Percentiles rank a stretch among this genome's conserved stretches.
Evolutionary conservation across 345 rosid species (phyloP).

Genomic region (Stellera chamaejasme): DNA sequence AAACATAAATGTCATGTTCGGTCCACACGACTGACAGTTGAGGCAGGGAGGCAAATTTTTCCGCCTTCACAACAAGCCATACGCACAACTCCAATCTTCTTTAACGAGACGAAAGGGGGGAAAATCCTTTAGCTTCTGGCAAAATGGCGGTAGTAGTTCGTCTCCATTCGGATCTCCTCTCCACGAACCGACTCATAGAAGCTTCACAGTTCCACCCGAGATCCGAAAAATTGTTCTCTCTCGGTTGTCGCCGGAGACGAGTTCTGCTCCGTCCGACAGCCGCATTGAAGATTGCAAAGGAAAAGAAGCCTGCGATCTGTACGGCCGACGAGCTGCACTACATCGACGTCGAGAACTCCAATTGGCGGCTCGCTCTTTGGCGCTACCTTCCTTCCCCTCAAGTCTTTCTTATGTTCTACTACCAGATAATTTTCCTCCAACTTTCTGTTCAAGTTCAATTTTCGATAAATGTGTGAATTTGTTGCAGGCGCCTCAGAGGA

Average conservation of each 20-base stretch:
- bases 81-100: no score
- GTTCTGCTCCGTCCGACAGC: neutral
- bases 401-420: neutral
- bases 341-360: slow-evolving; percentile 55
- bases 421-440: no score
- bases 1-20: no score
- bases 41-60: no score
- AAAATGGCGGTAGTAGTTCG: neutral
- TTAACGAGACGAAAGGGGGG: no score
- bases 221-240: neutral
- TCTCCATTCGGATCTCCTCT: slow-evolving; percentile 4
- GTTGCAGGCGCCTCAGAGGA: slow-evolving; percentile 43
- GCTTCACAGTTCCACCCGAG: neutral
- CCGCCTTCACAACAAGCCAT: no score
- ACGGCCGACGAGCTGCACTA: slow-evolving; percentile 95
- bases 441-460: neutral
- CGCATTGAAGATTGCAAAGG: slow-evolving; percentile 9
- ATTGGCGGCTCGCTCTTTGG: slow-evolving; percentile 91
- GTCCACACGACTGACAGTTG: no score
- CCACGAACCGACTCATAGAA: neutral
- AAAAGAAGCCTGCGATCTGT: slow-evolving; percentile 33
- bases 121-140: neutral
- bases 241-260: neutral
- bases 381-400: slow-evolving; percentile 62
- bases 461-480: neutral